Conservation (phyloP, 306 rosid genomes). For the Vigna hirtella region DNA sequence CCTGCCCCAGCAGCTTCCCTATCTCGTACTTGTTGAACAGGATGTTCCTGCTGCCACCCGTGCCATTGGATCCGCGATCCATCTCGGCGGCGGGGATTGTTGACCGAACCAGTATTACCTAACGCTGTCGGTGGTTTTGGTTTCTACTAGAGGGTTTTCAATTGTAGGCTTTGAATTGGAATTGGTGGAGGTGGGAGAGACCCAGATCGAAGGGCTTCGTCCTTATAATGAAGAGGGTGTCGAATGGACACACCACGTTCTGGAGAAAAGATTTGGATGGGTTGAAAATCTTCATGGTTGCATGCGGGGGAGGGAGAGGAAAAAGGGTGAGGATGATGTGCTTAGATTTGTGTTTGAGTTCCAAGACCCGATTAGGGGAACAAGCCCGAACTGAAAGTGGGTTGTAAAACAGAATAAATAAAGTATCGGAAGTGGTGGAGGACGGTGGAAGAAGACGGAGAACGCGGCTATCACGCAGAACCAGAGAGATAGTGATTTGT, state of each 20-base stretch:
- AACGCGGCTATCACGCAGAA: neutral
- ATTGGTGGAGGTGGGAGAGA: slow-evolving; percentile 32
- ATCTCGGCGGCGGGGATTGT: neutral
- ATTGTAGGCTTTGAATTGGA: slow-evolving; percentile 28
- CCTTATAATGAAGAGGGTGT: slow-evolving; percentile 46
- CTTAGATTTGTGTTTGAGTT: neutral
- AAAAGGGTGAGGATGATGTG: neutral
- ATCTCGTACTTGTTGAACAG: slow-evolving; percentile 76
- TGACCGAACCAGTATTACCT: neutral
- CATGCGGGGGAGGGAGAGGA: slow-evolving; percentile 9
- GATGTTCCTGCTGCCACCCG: slow-evolving; percentile 44
- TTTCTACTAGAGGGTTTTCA: neutral
- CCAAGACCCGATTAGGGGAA: neutral
- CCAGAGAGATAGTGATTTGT: no score
- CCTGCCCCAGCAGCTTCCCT: slow-evolving; percentile 73
- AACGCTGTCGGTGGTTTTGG: neutral
- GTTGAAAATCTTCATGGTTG: slow-evolving; percentile 47
- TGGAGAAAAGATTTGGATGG: slow-evolving; percentile 41
- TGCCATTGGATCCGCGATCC: neutral
- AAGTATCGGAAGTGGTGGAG: no score
- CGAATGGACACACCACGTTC: slow-evolving; percentile 43
- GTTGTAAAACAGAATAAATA: neutral
- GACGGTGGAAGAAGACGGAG: neutral
- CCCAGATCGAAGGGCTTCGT: slow-evolving; percentile 38
- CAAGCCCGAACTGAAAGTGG: neutral